Percentiles rank a stretch among this genome's conserved stretches.
Evolutionary conservation across 345 rosid species (phyloP).

Genomic region (Brassica rapa): DNA sequence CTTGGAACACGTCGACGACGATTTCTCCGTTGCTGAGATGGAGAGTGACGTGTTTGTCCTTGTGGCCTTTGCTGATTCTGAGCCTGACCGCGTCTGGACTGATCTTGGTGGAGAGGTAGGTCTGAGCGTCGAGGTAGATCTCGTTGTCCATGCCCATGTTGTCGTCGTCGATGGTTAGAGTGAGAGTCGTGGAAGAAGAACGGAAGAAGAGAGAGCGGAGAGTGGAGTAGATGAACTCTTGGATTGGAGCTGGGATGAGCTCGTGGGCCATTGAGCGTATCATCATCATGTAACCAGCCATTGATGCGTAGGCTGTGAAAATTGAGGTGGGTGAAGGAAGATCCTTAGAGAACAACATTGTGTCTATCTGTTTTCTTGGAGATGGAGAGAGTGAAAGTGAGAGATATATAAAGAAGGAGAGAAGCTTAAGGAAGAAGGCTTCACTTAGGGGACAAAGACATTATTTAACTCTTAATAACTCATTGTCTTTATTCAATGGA

Average conservation of each 20-base stretch:
- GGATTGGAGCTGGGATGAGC: constrained; percentile 42
- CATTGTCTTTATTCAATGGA: constrained; percentile 38
- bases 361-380: constrained; percentile 4
- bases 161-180: constrained; percentile 40
- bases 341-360: constrained; percentile 39
- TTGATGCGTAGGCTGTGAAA: constrained; percentile 56
- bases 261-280: constrained; percentile 29
- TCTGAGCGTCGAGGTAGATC: constrained; percentile 45
- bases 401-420: constrained; percentile 26
- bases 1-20: constrained; percentile 45
- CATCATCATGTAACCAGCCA: constrained; percentile 48
- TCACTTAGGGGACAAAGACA: constrained; percentile 5
- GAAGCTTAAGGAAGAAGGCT: constrained; percentile 35
- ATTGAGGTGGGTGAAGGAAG: constrained; percentile 49
- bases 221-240: constrained; percentile 33
- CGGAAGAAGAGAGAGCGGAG: constrained; percentile 39
- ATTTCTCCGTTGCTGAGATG: constrained; percentile 46
- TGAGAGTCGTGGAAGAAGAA: constrained; percentile 29
- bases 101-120: constrained; percentile 50
- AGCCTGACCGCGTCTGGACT: constrained; percentile 44
- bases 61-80: constrained; percentile 44
- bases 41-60: constrained; percentile 43
- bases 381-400: constrained; percentile 16
- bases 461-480: constrained; percentile 4
- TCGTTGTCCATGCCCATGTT: constrained; percentile 36